Evolutionary conservation across 805 yeast species (phyloP).

Genomic region (Metahyphopichia silvanorum): DNA sequence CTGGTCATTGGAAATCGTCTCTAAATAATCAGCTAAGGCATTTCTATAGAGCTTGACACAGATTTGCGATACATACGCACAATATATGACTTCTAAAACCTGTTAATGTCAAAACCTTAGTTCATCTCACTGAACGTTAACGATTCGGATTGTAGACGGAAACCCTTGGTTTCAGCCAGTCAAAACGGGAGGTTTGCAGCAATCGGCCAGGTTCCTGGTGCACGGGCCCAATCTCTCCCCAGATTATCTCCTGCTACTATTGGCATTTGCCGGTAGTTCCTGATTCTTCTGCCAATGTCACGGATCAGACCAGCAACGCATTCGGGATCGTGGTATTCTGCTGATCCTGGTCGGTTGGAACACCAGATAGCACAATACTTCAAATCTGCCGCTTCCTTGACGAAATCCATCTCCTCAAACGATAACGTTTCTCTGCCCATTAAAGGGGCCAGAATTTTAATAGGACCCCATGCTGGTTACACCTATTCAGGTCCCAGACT

Average conservation of each 20-base stretch:
- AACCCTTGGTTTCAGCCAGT: too few species aligned
- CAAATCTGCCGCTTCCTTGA: constrained; percentile 21
- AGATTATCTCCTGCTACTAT: too few species aligned
- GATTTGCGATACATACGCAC: too few species aligned
- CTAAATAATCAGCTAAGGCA: constrained; percentile 16
- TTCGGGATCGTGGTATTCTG: constrained; percentile 87
- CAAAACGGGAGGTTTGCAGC: too few species aligned
- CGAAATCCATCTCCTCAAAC: constrained; percentile 1
- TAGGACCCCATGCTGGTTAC: constrained; percentile 83
- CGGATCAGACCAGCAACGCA: constrained; percentile 68
- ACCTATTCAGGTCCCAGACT: constrained; percentile 74
- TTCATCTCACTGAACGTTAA: too few species aligned
- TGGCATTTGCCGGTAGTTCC: too few species aligned
- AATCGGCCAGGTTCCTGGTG: too few species aligned
- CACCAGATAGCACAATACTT: constrained; percentile 51
- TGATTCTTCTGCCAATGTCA: too few species aligned
- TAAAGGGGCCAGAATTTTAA: constrained; percentile 36
- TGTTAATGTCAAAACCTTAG: too few species aligned
- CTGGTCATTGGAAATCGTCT: constrained; percentile 36
- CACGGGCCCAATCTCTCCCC: too few species aligned
- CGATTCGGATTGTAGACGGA: too few species aligned
- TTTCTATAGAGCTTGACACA: constrained; percentile 2
- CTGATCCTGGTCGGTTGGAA: constrained; percentile 39
- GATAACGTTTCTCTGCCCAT: constrained; percentile 46
- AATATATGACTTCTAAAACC: too few species aligned